A percentile compares a stretch with the other conserved stretches of the same genome.
Evolutionary conservation across 2,329 filamentous ascomycete genomes (phyloP).

Genomic region (Penicillium sp.): DNA sequence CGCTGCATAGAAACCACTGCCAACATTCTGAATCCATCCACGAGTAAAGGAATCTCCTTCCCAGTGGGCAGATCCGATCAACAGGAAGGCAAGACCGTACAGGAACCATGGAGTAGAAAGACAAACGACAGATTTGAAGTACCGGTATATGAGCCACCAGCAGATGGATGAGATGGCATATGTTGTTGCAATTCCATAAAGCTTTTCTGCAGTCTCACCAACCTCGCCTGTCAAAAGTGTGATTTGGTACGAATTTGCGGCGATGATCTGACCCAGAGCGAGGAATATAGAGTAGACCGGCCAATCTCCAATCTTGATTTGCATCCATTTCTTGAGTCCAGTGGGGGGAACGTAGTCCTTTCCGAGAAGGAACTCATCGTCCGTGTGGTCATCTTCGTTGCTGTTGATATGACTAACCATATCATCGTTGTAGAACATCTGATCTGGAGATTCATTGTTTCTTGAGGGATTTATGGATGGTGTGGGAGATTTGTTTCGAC

Average conservation of each 20-base stretch:
- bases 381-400: slow-evolving; percentile 38
- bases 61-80: slow-evolving; percentile 61
- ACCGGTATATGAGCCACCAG: slow-evolving; percentile 64
- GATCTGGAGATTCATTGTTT: slow-evolving; percentile 37
- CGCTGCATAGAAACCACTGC: slow-evolving; percentile 60
- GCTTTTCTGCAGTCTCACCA: slow-evolving; percentile 57
- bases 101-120: slow-evolving; percentile 61
- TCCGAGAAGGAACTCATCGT: slow-evolving; percentile 58
- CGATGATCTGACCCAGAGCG: slow-evolving; percentile 62
- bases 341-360: slow-evolving; percentile 57
- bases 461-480: slow-evolving; percentile 36
- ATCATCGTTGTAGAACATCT: slow-evolving; percentile 43
- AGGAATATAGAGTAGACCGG: slow-evolving; percentile 63
- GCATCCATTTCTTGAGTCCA: slow-evolving; percentile 56
- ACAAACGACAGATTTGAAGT: slow-evolving; percentile 56
- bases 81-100: slow-evolving; percentile 62
- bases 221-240: slow-evolving; percentile 67
- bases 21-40: slow-evolving; percentile 60
- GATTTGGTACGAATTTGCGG: slow-evolving; percentile 67
- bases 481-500: slow-evolving; percentile 46
- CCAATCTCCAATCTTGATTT: slow-evolving; percentile 60
- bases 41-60: slow-evolving; percentile 39
- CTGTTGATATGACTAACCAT: slow-evolving; percentile 30
- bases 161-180: slow-evolving; percentile 58
- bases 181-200: slow-evolving; percentile 61